Evolutionary conservation across 805 yeast species (phyloP).

Genomic region (Candida palmyrensis): DNA sequence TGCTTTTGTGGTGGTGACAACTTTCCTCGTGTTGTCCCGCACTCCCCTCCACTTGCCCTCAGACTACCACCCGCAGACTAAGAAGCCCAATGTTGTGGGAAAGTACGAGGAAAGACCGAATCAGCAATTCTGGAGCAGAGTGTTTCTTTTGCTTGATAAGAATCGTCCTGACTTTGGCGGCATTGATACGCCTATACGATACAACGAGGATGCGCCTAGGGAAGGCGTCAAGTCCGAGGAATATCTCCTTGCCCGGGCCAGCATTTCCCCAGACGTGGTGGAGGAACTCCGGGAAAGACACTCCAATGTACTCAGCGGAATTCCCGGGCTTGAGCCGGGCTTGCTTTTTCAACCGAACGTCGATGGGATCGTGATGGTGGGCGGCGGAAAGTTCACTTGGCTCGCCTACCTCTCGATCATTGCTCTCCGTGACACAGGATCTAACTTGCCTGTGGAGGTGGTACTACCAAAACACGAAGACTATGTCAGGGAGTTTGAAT

Average conservation of each 20-base stretch:
- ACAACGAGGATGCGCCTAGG: slow-evolving; percentile 13
- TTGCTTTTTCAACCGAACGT: too few relatives aligned
- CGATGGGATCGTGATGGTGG: slow-evolving; percentile 32
- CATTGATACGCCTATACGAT: slow-evolving; percentile 15
- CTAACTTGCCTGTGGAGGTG: slow-evolving; percentile 40
- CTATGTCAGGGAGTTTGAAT: slow-evolving; percentile 26
- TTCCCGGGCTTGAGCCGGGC: slow-evolving; percentile 25
- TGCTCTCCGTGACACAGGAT: slow-evolving; percentile 38
- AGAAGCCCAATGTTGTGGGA: slow-evolving; percentile 1
- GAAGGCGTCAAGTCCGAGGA: slow-evolving; percentile 18
- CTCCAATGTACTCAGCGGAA: slow-evolving; percentile 10
- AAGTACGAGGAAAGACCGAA: slow-evolving; percentile 1
- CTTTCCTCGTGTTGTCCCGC: too few relatives aligned
- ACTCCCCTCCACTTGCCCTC: too few relatives aligned
- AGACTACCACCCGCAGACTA: too few relatives aligned
- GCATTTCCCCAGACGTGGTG: slow-evolving; percentile 16
- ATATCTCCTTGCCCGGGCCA: slow-evolving; percentile 20
- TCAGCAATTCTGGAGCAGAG: slow-evolving; percentile 23
- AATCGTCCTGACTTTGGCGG: slow-evolving; percentile 11
- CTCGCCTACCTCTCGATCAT: slow-evolving; percentile 34
- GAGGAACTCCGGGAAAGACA: slow-evolving; percentile 20
- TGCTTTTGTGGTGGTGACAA: too few relatives aligned
- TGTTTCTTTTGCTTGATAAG: slow-evolving; percentile 18
- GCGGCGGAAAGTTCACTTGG: slow-evolving; percentile 42
- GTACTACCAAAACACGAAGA: slow-evolving; percentile 36